Percentiles rank a stretch among this genome's conserved stretches.
phyloP scores from a whole-genome alignment of 305 asterid species.

The Petunia hybrid region DNA sequence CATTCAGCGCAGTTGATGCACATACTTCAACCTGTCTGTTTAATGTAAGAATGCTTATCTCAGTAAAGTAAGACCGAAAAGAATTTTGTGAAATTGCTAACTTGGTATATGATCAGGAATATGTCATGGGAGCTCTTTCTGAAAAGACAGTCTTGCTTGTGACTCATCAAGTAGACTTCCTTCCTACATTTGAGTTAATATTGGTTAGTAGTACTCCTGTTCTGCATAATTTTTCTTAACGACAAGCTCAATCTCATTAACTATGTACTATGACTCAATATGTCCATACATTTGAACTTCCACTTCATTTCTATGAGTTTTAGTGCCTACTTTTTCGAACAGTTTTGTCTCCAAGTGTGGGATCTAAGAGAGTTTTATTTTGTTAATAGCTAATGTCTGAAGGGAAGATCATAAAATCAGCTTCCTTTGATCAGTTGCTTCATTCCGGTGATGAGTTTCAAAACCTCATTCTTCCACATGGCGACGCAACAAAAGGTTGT shows the following conservation, averaged over 20 bases:
- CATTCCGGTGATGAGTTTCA: conserved; percentile 35
- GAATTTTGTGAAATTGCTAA: not conserved
- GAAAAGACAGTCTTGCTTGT: conserved; percentile 40
- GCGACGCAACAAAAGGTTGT: not conserved
- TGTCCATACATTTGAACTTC: no score
- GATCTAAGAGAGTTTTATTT: not conserved
- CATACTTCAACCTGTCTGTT: conserved; percentile 38
- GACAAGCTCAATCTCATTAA: not conserved
- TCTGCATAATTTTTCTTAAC: not conserved
- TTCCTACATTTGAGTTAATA: conserved; percentile 39
- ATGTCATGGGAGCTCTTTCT: conserved; percentile 36
- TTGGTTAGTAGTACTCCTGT: conserved; percentile 32
- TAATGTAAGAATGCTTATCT: conserved; percentile 31
- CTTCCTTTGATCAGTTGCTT: conserved; percentile 31
- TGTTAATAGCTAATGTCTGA: conserved; percentile 38
- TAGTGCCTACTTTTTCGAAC: not conserved
- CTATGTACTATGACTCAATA: no score
- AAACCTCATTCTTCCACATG: conserved; percentile 33
- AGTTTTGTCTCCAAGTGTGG: not conserved
- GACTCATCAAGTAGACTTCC: conserved; percentile 45
- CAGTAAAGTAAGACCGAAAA: not conserved
- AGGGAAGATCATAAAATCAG: conserved; percentile 35
- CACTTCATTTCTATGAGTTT: not conserved
- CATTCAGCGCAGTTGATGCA: conserved; percentile 44
- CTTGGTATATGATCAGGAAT: conserved; percentile 34